Evolutionary conservation across 2,329 filamentous ascomycete genomes (phyloP).

Genomic region (Colletotrichum lentis): DNA sequence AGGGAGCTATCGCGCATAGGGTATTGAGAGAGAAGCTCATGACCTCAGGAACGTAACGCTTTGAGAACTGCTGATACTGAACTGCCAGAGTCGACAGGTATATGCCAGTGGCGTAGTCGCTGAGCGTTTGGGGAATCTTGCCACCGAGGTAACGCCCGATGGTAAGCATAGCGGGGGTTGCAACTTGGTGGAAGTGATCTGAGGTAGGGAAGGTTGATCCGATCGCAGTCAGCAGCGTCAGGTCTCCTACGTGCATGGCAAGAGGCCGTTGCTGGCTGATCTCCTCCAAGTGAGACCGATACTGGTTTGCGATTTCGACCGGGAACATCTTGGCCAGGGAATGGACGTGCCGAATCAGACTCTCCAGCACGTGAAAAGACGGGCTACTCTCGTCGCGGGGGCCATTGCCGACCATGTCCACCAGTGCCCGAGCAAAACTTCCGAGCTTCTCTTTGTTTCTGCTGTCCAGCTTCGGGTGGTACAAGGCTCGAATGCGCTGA

Average conservation of each 20-base stretch:
- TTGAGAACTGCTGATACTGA: slow-evolving; percentile 84
- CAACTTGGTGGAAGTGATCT: slow-evolving; percentile 95
- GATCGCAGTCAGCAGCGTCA: slow-evolving; percentile 84
- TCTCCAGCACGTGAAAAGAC: slow-evolving; percentile 76
- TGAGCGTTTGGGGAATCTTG: slow-evolving; percentile 69
- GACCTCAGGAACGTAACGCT: slow-evolving; percentile 88
- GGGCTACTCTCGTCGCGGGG: slow-evolving; percentile 53
- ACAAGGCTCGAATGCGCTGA: slow-evolving; percentile 88
- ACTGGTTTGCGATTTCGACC: slow-evolving; percentile 77
- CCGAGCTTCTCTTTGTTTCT: slow-evolving; percentile 86
- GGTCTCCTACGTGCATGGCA: slow-evolving; percentile 70
- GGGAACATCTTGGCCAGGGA: slow-evolving; percentile 89
- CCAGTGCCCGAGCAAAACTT: slow-evolving; percentile 70
- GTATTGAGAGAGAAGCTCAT: slow-evolving; percentile 83
- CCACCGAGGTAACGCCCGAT: slow-evolving; percentile 85
- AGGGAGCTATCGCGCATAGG: slow-evolving; percentile 71
- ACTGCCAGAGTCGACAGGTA: slow-evolving; percentile 82
- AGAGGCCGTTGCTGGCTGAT: slow-evolving; percentile 60
- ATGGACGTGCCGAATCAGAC: slow-evolving; percentile 86
- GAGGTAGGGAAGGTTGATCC: slow-evolving; percentile 90
- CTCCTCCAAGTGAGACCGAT: slow-evolving; percentile 75
- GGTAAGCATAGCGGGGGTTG: slow-evolving; percentile 87
- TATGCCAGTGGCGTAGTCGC: slow-evolving; percentile 75
- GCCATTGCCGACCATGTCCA: slow-evolving; percentile 63
- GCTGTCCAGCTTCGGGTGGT: slow-evolving; percentile 85